A percentile compares a stretch with the other conserved stretches of the same genome.
Conservation (phyloP, 2,329 filamentous ascomycete species). For the Cladosporium sp. region DNA sequence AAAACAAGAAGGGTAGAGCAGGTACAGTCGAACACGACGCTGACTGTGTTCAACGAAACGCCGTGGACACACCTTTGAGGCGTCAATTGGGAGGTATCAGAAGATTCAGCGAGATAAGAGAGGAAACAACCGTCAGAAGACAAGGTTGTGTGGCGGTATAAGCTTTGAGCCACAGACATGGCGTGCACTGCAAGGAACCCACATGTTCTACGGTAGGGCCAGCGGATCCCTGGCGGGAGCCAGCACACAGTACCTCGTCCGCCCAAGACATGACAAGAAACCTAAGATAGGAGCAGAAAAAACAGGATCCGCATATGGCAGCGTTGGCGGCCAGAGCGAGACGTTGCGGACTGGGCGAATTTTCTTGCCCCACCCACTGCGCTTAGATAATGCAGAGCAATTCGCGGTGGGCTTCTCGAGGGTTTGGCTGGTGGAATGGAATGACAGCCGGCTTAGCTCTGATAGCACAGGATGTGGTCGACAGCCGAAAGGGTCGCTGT, state of each 20-base stretch:
- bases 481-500: background rate
- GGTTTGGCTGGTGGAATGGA: background rate
- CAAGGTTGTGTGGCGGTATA: slow-evolving; percentile 15
- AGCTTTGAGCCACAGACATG: slow-evolving; percentile 16
- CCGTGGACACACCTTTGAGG: background rate
- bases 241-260: slow-evolving; percentile 7
- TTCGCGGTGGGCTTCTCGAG: background rate
- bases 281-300: slow-evolving; percentile 19
- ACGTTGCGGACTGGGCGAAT: slow-evolving; percentile 7
- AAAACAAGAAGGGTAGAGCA: background rate
- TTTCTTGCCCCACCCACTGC: slow-evolving; percentile 2
- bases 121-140: slow-evolving; percentile 6
- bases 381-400: background rate
- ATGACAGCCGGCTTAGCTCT: background rate
- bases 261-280: slow-evolving; percentile 13
- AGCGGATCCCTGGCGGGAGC: slow-evolving; percentile 5
- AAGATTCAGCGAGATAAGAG: slow-evolving; percentile 9
- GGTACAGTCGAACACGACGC: background rate
- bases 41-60: slow-evolving; percentile 11
- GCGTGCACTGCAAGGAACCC: slow-evolving; percentile 15
- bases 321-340: slow-evolving; percentile 3
- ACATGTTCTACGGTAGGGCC: slow-evolving; percentile 13
- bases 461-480: background rate
- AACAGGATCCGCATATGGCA: background rate
- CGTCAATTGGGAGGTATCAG: background rate